phyloP scores from a whole-genome alignment of 1,284 basidiomycete species.

The Thecaphora thlaspeos region DNA sequence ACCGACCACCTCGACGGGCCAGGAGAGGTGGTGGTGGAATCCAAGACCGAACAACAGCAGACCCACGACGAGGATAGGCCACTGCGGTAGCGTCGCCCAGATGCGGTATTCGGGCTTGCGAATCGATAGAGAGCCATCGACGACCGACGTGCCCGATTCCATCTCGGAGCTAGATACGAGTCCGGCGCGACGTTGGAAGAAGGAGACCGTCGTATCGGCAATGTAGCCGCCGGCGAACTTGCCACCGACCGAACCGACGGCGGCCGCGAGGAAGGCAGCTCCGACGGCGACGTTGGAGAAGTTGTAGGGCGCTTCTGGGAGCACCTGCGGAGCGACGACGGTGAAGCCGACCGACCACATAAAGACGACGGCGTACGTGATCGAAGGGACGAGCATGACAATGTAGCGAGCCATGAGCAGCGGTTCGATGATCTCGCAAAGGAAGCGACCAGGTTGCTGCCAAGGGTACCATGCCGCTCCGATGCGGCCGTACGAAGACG shows the following conservation, averaged over 20 bases:
- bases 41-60: slow-evolving; percentile 53
- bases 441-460: slow-evolving; percentile 50
- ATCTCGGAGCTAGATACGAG: slow-evolving; percentile 9
- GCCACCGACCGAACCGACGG: slow-evolving; percentile 55
- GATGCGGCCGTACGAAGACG: slow-evolving; percentile 25
- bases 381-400: slow-evolving; percentile 38
- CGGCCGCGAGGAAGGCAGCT: slow-evolving; percentile 53
- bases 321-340: slow-evolving; percentile 53
- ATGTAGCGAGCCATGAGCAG: slow-evolving; percentile 40
- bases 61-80: slow-evolving; percentile 51
- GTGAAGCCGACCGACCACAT: slow-evolving; percentile 57
- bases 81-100: slow-evolving; percentile 52
- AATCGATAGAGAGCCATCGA: neutral
- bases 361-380: slow-evolving; percentile 58
- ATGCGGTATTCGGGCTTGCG: slow-evolving; percentile 57
- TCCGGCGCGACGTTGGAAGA: slow-evolving; percentile 40
- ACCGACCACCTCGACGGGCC: slow-evolving; percentile 57
- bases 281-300: slow-evolving; percentile 53
- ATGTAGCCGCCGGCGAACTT: slow-evolving; percentile 56
- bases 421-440: slow-evolving; percentile 40
- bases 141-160: too few relatives aligned
- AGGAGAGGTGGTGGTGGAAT: slow-evolving; percentile 46
- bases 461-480: slow-evolving; percentile 57
- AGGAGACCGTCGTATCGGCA: slow-evolving; percentile 50
- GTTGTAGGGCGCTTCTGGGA: slow-evolving; percentile 53